Evolutionary conservation across 345 rosid genomes (phyloP).

Genomic region (Eutrema heterophyllum): DNA sequence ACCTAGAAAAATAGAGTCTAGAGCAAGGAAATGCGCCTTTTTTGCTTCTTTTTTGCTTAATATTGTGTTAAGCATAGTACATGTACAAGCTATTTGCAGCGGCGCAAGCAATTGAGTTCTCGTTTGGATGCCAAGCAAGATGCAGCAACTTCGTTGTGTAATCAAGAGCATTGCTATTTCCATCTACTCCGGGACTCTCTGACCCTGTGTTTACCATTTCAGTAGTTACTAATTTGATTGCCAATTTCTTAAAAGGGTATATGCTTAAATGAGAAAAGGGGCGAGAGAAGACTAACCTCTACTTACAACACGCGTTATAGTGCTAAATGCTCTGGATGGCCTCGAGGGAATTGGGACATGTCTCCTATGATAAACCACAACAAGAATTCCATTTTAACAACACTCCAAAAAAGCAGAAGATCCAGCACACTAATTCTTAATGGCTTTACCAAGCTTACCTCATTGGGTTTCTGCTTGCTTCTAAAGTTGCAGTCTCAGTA

Average conservation of each 20-base stretch:
- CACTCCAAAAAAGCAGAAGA: neutral
- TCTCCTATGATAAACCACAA: conserved; percentile 46
- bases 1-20: conserved; percentile 9
- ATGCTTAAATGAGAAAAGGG: neutral
- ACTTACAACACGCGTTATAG: conserved; percentile 78
- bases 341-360: conserved; percentile 77
- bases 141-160: conserved; percentile 85
- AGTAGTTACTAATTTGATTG: neutral
- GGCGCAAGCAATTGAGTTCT: conserved; percentile 93
- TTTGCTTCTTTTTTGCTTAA: neutral
- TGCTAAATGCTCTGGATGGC: conserved; percentile 72
- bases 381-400: neutral
- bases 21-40: conserved; percentile 2
- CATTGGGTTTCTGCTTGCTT: conserved; percentile 98
- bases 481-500: conserved; percentile 80
- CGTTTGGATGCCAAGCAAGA: conserved; percentile 95
- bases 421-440: neutral
- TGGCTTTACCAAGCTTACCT: conserved; percentile 45
- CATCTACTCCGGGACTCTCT: conserved; percentile 63
- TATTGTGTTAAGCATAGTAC: conserved; percentile 63
- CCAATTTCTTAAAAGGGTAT: neutral
- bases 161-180: conserved; percentile 77
- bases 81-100: conserved; percentile 99
- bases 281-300: conserved; percentile 59
- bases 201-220: conserved; percentile 55